Conservation (phyloP, 805 yeast species). For the Candida tibetensis region DNA sequence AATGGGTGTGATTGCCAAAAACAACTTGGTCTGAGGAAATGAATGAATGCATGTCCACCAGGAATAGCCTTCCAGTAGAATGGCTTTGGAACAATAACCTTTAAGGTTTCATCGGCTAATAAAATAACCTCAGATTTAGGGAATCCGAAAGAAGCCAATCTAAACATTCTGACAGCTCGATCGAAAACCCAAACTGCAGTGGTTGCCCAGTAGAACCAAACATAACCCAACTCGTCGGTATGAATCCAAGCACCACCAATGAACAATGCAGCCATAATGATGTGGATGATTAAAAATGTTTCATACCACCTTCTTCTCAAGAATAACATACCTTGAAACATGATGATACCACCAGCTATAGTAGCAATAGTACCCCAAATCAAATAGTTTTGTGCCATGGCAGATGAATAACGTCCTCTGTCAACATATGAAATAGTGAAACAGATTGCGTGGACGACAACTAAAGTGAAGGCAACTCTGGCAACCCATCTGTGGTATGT, state of each 20-base stretch:
- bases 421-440: slow-evolving; percentile 18
- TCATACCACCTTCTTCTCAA: slow-evolving; percentile 40
- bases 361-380: slow-evolving; percentile 37
- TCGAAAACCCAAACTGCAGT: slow-evolving; percentile 55
- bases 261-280: slow-evolving; percentile 35
- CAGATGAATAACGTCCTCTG: slow-evolving; percentile 3
- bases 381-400: slow-evolving; percentile 14
- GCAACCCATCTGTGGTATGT: slow-evolving; percentile 46
- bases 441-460: slow-evolving; percentile 31
- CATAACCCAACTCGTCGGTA: slow-evolving; percentile 40
- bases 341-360: slow-evolving; percentile 27
- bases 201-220: slow-evolving; percentile 28
- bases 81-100: slow-evolving; percentile 50
- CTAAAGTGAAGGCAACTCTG: slow-evolving; percentile 26
- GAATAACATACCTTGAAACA: slow-evolving; percentile 30
- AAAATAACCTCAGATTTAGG: slow-evolving; percentile 47
- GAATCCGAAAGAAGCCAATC: slow-evolving; percentile 42
- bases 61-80: slow-evolving; percentile 43
- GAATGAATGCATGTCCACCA: slow-evolving; percentile 22
- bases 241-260: slow-evolving; percentile 46
- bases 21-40: slow-evolving; percentile 23
- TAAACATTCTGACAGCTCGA: slow-evolving; percentile 36
- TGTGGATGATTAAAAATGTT: slow-evolving; percentile 32
- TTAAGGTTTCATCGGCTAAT: slow-evolving; percentile 45
- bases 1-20: slow-evolving; percentile 33